These are phyloP conservation scores for Beauveria sp. DNA, from an alignment of 2,329 filamentous ascomycete genomes.

Conservation along the genomic window DNA sequence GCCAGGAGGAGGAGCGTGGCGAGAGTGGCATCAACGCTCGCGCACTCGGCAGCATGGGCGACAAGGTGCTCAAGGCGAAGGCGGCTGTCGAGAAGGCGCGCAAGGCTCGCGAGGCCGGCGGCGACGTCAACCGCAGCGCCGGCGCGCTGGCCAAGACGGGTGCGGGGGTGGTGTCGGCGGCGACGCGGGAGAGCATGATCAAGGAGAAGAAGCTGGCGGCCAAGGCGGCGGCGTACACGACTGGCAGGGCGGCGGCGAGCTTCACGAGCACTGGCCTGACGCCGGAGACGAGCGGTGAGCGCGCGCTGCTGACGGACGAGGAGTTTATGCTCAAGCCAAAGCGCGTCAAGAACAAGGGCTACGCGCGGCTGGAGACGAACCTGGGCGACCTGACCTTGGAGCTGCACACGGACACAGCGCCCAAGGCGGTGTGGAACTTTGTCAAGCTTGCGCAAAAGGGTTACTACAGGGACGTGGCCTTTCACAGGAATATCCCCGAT, in stretches of 20 bases:
- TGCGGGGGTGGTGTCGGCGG: slow-evolving; percentile 14
- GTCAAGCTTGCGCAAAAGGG: slow-evolving; percentile 78
- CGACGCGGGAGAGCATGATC: slow-evolving; percentile 31
- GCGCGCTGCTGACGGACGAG: slow-evolving; percentile 82
- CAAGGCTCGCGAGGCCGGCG: slow-evolving; percentile 57
- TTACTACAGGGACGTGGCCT: slow-evolving; percentile 76
- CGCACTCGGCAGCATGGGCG: slow-evolving; percentile 67
- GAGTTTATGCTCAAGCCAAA: slow-evolving; percentile 94
- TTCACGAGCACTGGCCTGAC: slow-evolving; percentile 94
- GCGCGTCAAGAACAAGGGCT: slow-evolving; percentile 82
- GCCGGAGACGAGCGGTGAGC: slow-evolving; percentile 79
- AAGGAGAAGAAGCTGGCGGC: slow-evolving; percentile 57
- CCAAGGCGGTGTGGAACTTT: slow-evolving; percentile 96
- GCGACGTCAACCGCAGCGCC: slow-evolving; percentile 47
- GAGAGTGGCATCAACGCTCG: slow-evolving; percentile 67
- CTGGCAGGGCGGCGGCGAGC: slow-evolving; percentile 81
- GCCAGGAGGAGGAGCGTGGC: slow-evolving; percentile 60
- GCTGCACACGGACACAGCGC: slow-evolving; percentile 82
- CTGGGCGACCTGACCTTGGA: slow-evolving; percentile 81
- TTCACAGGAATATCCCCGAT: slow-evolving; percentile 88
- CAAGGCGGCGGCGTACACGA: slow-evolving; percentile 87
- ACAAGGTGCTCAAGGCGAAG: slow-evolving; percentile 85
- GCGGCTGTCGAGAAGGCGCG: slow-evolving; percentile 89
- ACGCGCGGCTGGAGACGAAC: slow-evolving; percentile 82
- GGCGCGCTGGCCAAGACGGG: slow-evolving; percentile 33